Percentiles rank a stretch among this genome's conserved stretches.
Conservation (phyloP, 139 green algal genomes). For the Pseudopediastrum boryanum region DNA sequence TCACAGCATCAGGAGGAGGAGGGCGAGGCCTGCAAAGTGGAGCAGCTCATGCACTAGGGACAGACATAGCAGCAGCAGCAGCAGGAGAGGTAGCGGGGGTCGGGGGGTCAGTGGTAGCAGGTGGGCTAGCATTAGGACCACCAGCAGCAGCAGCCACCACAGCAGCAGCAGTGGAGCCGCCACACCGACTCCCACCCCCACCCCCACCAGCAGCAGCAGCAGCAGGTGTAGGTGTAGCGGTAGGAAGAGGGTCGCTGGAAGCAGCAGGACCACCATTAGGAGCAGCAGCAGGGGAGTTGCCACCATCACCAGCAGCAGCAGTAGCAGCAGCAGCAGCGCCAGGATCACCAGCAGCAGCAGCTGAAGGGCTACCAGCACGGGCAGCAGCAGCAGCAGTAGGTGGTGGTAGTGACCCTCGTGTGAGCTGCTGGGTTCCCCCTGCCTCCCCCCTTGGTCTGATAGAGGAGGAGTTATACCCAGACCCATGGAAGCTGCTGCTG, state of each 20-base stretch:
- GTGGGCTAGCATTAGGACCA: no score
- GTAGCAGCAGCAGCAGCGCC: background rate
- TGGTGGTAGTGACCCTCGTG: slow-evolving; percentile 12
- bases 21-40: no score
- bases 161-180: slow-evolving; percentile 6
- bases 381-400: slow-evolving; percentile 11
- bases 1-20: no score
- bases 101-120: no score
- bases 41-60: no score
- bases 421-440: slow-evolving; percentile 70
- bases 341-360: background rate
- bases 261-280: background rate
- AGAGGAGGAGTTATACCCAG: slow-evolving; percentile 84
- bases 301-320: background rate
- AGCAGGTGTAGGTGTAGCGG: background rate
- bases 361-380: background rate
- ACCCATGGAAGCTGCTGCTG: slow-evolving; percentile 94
- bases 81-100: no score
- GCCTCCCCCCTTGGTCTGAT: slow-evolving; percentile 76
- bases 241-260: background rate
- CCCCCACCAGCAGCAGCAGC: background rate
- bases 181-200: background rate
- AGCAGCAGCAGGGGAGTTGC: slow-evolving; percentile 9
- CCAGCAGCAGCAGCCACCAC: background rate
- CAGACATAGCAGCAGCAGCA: no score